phyloP scores from a whole-genome alignment of 2,329 filamentous ascomycete genomes.

The Botrytis byssoidea region DNA sequence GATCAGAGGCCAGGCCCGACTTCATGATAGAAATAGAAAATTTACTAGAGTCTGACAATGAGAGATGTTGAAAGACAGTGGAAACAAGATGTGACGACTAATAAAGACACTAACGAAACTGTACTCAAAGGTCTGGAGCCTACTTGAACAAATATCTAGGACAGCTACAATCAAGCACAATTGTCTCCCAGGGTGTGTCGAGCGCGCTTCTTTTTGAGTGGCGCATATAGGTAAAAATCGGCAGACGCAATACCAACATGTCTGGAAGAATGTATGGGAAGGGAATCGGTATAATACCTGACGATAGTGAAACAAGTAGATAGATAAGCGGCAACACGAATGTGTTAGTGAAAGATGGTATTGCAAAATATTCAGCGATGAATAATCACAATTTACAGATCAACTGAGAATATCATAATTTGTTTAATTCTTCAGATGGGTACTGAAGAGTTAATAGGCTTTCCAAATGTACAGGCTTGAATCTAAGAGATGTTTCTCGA shows the following conservation, averaged over 20 bases:
- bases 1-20: neutral
- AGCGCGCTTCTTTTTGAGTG: neutral
- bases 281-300: neutral
- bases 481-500: neutral
- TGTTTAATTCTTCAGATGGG: neutral
- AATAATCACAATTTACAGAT: no score
- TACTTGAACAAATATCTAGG: neutral
- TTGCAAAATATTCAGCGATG: rapidly evolving
- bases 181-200: no score
- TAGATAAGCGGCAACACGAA: neutral
- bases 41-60: neutral
- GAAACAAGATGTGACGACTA: neutral
- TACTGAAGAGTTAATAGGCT: no score
- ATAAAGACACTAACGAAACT: neutral
- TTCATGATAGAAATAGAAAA: neutral
- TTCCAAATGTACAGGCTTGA: neutral
- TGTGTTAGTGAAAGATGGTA: no score
- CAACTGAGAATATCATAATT: neutral
- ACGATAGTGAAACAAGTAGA: rapidly evolving
- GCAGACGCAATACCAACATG: neutral
- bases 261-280: neutral
- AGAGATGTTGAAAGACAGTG: neutral
- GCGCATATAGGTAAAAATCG: neutral
- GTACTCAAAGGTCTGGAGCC: neutral
- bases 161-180: no score